Conservation (phyloP, 202 grass and related monocot species). For the Carex arenaria region DNA sequence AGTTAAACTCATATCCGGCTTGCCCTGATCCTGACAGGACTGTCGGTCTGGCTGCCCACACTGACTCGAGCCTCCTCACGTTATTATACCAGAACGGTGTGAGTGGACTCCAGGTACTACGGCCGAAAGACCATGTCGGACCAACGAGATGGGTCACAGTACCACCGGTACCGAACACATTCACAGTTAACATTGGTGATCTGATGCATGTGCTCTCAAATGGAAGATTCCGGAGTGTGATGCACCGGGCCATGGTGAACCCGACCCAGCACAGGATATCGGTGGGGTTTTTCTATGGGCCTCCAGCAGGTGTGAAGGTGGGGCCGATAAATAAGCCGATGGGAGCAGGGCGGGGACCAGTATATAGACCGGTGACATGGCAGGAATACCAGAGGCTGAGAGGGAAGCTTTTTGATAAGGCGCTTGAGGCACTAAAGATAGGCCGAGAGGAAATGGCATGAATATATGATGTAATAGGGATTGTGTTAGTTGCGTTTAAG, state of each 20-base stretch:
- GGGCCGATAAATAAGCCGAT: slow-evolving; percentile 30
- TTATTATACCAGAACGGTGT: slow-evolving; percentile 27
- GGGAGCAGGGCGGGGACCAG: neutral
- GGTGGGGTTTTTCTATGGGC: slow-evolving; percentile 55
- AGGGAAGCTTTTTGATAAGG: slow-evolving; percentile 18
- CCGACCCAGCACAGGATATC: slow-evolving; percentile 38
- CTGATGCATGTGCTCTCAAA: slow-evolving; percentile 61
- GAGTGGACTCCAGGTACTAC: slow-evolving; percentile 26
- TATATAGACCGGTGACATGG: slow-evolving; percentile 57
- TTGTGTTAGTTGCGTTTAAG: slow-evolving; percentile 21
- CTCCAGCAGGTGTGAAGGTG: slow-evolving; percentile 29
- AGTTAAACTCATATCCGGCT: slow-evolving; percentile 32
- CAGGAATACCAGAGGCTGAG: slow-evolving; percentile 39
- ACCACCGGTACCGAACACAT: slow-evolving; percentile 22
- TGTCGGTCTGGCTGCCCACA: slow-evolving; percentile 34
- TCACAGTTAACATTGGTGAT: slow-evolving; percentile 49
- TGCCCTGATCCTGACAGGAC: slow-evolving; percentile 47
- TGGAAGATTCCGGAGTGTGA: slow-evolving; percentile 40
- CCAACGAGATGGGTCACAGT: slow-evolving; percentile 60
- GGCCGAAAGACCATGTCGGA: neutral
- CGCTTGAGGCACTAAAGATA: slow-evolving; percentile 21
- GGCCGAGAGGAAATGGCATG: neutral
- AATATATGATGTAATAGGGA: neutral
- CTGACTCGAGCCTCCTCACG: slow-evolving; percentile 40
- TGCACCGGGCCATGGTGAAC: slow-evolving; percentile 62